phyloP scores from a whole-genome alignment of 1,139 yeast species.

The Pichia sp. region DNA sequence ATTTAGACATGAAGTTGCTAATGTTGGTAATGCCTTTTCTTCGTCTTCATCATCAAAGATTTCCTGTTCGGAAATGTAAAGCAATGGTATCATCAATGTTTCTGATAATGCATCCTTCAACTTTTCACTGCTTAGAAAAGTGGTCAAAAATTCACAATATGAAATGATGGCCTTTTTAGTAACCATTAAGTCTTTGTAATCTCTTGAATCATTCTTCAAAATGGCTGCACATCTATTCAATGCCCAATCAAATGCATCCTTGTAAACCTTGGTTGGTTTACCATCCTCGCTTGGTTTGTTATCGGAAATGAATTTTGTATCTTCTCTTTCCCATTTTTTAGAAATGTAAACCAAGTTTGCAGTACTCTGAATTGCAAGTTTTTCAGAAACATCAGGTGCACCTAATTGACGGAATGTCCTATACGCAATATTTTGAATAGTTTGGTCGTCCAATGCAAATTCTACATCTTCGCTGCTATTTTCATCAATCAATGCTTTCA shows the following conservation, averaged over 20 bases:
- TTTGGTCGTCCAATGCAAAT: slow-evolving; percentile 25
- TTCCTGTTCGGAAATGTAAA: slow-evolving; percentile 41
- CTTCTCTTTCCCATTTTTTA: slow-evolving; percentile 50
- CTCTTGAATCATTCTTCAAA: slow-evolving; percentile 54
- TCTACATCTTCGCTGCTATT: slow-evolving; percentile 17
- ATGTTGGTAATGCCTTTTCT: slow-evolving; percentile 38
- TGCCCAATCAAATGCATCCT: slow-evolving; percentile 53
- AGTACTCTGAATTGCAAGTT: slow-evolving; percentile 55
- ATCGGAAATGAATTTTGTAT: slow-evolving; percentile 31
- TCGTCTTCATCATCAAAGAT: slow-evolving; percentile 34
- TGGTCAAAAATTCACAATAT: slow-evolving; percentile 32
- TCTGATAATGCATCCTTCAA: slow-evolving; percentile 27
- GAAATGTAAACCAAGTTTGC: slow-evolving; percentile 60
- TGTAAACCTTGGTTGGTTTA: slow-evolving; percentile 18
- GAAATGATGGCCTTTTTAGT: slow-evolving; percentile 65
- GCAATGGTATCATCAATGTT: slow-evolving; percentile 51
- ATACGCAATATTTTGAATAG: slow-evolving; percentile 57
- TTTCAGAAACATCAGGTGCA: slow-evolving; percentile 66
- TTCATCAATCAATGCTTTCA: slow-evolving; percentile 29
- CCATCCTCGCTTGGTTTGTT: slow-evolving; percentile 19
- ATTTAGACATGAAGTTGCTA: slow-evolving; percentile 63
- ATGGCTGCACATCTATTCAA: slow-evolving; percentile 52
- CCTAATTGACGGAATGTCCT: slow-evolving; percentile 69
- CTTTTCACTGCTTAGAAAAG: slow-evolving; percentile 36
- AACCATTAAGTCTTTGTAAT: slow-evolving; percentile 39